phyloP scores from a whole-genome alignment of 345 rosid species.

The Linum trigynum region DNA sequence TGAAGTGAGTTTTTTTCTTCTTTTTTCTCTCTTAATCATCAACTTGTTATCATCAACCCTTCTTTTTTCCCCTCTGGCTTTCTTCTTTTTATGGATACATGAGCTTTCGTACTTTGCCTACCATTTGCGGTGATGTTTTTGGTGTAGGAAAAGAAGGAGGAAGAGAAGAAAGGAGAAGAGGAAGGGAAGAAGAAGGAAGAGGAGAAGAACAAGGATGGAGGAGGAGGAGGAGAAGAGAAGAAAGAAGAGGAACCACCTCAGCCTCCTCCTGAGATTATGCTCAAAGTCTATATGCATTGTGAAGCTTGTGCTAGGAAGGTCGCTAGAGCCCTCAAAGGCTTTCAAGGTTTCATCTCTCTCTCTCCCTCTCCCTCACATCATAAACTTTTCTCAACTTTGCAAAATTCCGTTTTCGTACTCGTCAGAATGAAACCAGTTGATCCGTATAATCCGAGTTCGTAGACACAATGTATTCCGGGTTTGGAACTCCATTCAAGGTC shows the following conservation, averaged over 20 bases:
- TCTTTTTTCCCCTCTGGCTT: neutral
- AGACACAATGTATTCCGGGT: too few relatives aligned
- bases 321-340: conserved; percentile 50
- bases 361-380: neutral
- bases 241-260: conserved; percentile 25
- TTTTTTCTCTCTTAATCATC: too few relatives aligned
- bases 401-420: too few relatives aligned
- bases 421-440: too few relatives aligned
- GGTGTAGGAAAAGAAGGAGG: conserved; percentile 12
- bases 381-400: neutral
- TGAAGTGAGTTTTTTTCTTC: conserved; percentile 33
- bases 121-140: too few relatives aligned
- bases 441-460: too few relatives aligned
- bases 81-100: neutral
- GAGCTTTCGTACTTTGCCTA: neutral
- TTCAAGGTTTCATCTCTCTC: conserved; percentile 32
- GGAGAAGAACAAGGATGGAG: conserved; percentile 14
- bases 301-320: conserved; percentile 73
- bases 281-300: conserved; percentile 77
- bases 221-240: conserved; percentile 17
- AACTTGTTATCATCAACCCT: neutral
- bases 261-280: conserved; percentile 37
- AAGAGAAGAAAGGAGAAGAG: conserved; percentile 1
- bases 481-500: too few relatives aligned
- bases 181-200: conserved; percentile 17